Base-by-base conservation (phyloP, 2,329 filamentous ascomycete species). In the Xylaria polymorpha region DNA sequence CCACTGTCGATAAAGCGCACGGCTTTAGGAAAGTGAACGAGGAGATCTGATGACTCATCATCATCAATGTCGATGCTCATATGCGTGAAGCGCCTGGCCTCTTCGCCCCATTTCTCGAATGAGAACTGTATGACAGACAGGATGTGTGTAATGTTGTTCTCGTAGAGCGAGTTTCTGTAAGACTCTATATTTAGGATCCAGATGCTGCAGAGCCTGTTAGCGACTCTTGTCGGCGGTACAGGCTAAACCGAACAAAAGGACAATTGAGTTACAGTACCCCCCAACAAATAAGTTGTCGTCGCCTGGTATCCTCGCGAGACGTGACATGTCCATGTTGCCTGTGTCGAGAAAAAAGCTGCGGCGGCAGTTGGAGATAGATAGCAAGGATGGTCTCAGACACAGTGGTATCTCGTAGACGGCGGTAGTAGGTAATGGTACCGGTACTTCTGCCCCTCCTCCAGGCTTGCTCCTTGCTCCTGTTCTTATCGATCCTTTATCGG, bases 51-150 rank as follows among this genome's bases (percentile, higher is more conserved):
- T 77, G 98, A 94, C 22, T 95, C 93, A 61, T 94, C 88, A 83
- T 99, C 96, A 80, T 98, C 93, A 51, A 98, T 89, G 73, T 97
- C 91, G 72, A 98, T 91, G 69, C 90, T 86, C 74, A 93, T 85
- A 79, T 97, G 94, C 72, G 90, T 83, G 79, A 90, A 94, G 50
- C 86, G 84, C 71, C 87, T 85, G 76, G 84, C 85, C 71, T 84
- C 83, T 20, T 84, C 79, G 76, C 74, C 76, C 72, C 75, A 78
- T 60, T 75, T 64, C 76, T 85, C 83, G 44, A 86, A 80, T 3
- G 79, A 79, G 71, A 79, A 81, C 67, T 85, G 84, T 76, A 88
- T 81, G 68, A 96, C 92, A 4, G 94, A 97, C n/a, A 98, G 85
- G 37, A 98, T 88, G 81, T 98, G 94, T 2, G 94, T 97, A 79